Percentiles rank a stretch among this genome's conserved stretches.
Conservation (phyloP, 2,329 filamentous ascomycete genomes). For the Xylariales sp. region DNA sequence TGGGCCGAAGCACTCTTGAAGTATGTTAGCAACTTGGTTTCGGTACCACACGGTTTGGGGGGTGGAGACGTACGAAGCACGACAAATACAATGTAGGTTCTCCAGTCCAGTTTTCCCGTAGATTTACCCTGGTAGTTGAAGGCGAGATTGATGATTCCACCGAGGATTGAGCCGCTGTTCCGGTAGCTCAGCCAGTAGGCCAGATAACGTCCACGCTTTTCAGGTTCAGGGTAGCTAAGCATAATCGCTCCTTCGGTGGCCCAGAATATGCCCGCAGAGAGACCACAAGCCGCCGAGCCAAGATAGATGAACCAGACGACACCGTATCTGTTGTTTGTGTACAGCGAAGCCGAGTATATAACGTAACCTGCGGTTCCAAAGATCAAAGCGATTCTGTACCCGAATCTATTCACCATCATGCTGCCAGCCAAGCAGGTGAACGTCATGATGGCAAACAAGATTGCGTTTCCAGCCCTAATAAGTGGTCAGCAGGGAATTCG, state of each 20-base stretch:
- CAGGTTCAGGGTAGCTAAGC: conserved; percentile 6
- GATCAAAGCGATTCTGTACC: conserved; percentile 19
- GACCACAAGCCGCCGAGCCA: conserved; percentile 34
- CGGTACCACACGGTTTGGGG: too few relatives aligned
- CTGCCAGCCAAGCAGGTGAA: conserved; percentile 6
- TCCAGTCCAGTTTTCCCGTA: conserved; percentile 20
- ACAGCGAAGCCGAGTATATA: conserved; percentile 37
- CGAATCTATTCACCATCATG: conserved; percentile 6
- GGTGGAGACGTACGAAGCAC: conserved; percentile 15
- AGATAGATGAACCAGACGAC: conserved; percentile 39
- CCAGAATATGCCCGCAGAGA: conserved; percentile 22
- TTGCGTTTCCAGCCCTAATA: conserved; percentile 7
- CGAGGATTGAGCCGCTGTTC: conserved; percentile 10
- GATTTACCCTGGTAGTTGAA: conserved; percentile 15
- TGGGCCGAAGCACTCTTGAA: conserved; percentile 1
- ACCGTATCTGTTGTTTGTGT: conserved; percentile 38
- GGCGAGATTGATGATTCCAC: conserved; percentile 13
- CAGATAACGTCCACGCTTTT: conserved; percentile 6
- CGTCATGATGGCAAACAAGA: conserved; percentile 7
- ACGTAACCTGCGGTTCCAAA: conserved; percentile 39
- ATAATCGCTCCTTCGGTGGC: conserved; percentile 6
- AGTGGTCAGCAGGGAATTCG: neutral
- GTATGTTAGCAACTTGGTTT: neutral
- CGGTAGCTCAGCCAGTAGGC: conserved; percentile 17
- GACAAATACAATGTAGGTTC: conserved; percentile 20